Base-by-base conservation (phyloP, 768 basidiomycete species). In the Pulveroboletus frians region DNA sequence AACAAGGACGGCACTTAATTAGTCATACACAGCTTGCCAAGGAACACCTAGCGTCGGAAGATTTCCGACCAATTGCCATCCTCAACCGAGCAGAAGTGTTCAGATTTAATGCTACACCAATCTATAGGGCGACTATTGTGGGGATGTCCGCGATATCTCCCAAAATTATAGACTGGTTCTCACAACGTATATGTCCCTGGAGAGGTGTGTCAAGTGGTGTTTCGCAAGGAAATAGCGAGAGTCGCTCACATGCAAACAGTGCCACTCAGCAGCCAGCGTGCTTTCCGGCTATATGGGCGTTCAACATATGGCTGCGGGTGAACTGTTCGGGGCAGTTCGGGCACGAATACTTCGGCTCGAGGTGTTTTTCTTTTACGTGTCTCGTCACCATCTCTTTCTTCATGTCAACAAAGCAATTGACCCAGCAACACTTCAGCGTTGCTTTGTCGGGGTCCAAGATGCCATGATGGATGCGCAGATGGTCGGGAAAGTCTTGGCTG, bases 351-450 rank as follows among this genome's bases (percentile, higher is more conserved):
- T 14, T 57, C 18, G 40, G 32, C 39, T 55, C 52, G 17, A 67
- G 53, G 20, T 67, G 65, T 23, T 23, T 53, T 36, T 67, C 65
- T 20, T 53, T 53, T 11, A 67, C 39, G n/a, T 69, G 65, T 13
- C 67, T 53, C 27, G 44, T 27, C 15, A 67, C 20, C 18, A 64
- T 63, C 49, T 69, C 65, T 37, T 43, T 66, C 17, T 49, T 69
- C 62, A 69, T 58, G 0, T 39, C 45, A 9, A 23, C 0, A 3
- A 4, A 18, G 26, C 65, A 69, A 9, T 31, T 39, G 17, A 7
- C 3, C 65, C 65, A 69, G 27, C 7, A 27, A 9, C 67, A 67
- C 1, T 0, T 27, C 11, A 69, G 0, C 0, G 0, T 0, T 8
- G 34, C 2, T 17, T 46, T 40, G 0, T 60, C 65, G 13, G 55